phyloP scores from a whole-genome alignment of 495 filamentous ascomycete genomes.

The Penicillium antarcticum region DNA sequence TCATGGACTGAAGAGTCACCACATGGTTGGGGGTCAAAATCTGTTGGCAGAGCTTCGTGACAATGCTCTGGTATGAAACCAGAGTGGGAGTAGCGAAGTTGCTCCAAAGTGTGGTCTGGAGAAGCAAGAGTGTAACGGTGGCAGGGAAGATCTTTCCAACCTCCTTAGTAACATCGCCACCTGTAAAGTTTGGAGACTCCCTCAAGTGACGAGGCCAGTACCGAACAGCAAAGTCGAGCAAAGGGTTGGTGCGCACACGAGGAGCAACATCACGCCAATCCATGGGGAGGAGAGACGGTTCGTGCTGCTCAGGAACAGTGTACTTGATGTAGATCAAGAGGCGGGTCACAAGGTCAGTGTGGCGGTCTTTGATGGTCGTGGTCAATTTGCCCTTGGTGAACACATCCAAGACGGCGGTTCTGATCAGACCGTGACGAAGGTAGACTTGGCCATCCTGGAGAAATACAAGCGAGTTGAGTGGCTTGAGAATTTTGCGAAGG shows the following conservation, averaged over 20 bases:
- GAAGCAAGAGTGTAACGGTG: constrained; percentile 19
- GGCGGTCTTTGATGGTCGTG: constrained; percentile 27
- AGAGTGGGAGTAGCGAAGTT: constrained; percentile 26
- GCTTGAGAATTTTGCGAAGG: constrained; percentile 16
- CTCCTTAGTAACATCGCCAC: constrained; percentile 27
- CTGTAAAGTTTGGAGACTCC: constrained; percentile 23
- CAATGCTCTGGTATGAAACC: constrained; percentile 20
- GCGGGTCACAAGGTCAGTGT: constrained; percentile 28
- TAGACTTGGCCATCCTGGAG: constrained; percentile 33
- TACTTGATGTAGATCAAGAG: constrained; percentile 30
- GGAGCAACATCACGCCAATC: constrained; percentile 17
- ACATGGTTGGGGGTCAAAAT: constrained; percentile 21
- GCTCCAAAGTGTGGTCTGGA: constrained; percentile 33
- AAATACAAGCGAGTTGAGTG: constrained; percentile 26
- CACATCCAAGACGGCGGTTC: constrained; percentile 26
- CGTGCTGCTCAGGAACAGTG: constrained; percentile 23
- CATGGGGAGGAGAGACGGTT: constrained; percentile 25
- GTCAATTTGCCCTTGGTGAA: constrained; percentile 26
- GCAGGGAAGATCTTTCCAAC: constrained; percentile 28
- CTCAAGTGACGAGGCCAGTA: constrained; percentile 35
- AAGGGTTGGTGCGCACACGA: constrained; percentile 20
- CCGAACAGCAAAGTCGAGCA: constrained; percentile 35
- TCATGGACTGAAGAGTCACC: constrained; percentile 25
- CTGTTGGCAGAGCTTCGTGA: constrained; percentile 25
- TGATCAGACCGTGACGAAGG: constrained; percentile 32